Base-by-base conservation (phyloP, 169 alveolate genomes). In the Blepharisma undulans region DNA sequence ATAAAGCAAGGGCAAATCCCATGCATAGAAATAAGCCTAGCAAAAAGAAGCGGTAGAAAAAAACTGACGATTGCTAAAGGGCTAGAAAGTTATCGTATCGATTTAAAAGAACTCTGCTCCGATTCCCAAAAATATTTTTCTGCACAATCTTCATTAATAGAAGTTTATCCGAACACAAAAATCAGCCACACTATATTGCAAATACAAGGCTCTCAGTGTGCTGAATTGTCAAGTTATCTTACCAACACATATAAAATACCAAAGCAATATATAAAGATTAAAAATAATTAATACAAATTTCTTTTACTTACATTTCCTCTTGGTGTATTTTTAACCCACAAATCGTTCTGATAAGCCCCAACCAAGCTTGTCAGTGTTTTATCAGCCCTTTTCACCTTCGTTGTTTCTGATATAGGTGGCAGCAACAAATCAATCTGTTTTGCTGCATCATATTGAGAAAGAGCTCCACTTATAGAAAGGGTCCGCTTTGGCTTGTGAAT, bases 1-100 rank as follows among this genome's bases (percentile, higher is more conserved):
- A 16, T 86, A 3, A 61, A 60, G 48, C 74, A 29, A 27, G 91
- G 91, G 2, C 34, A 27, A 21, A 10, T 86, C 8, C 91, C 91
- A 27, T 72, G 25, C n/a, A 66, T 86, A 14, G 66, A 19, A 66
- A 86, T 86, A 0, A 72, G 29, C 5, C 2, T 36, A 16, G 81
- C 25, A 66, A 86, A 72, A 72, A n/a, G 80, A 10, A 86, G 16
- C 8, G 34, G 85, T 0, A 82, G 76, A 72, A 82, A 59, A 32
- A 86, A 7, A 8, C n/a, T 71, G 22, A 86, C 84, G 8, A 0
- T 22, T 16, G 66, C 72, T 32, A 72, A 60, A 14, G 84, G 84
- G 5, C 71, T 27, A 21, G 84, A 86, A 30, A 29, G 25, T 14
- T 86, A 71, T 27, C 29, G 22, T 25, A 14, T 86, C 10, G 91